Conservation (phyloP, 805 yeast species). For the Candida insectalens region DNA sequence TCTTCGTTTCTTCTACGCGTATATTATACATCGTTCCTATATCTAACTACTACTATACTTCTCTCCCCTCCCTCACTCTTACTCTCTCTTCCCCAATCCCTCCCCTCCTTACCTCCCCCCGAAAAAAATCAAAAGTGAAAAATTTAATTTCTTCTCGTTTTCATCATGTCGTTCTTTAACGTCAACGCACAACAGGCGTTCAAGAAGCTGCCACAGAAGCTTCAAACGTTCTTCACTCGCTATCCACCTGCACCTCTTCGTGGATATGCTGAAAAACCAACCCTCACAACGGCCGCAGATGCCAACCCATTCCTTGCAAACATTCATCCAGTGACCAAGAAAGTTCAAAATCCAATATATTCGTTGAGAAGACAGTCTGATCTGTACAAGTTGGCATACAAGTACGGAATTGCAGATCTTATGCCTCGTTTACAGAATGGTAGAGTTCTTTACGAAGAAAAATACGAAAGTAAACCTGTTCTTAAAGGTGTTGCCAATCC, state of each 20-base stretch:
- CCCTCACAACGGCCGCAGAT: constrained; percentile 52
- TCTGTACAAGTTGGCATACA: constrained; percentile 70
- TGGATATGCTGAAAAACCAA: constrained; percentile 54
- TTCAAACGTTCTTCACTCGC: constrained; percentile 66
- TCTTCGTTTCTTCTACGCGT: too few relatives aligned
- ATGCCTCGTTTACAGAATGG: constrained; percentile 55
- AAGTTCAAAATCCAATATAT: constrained; percentile 66
- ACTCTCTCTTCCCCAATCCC: too few relatives aligned
- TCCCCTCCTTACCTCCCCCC: too few relatives aligned
- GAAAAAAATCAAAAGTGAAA: not conserved
- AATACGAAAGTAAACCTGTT: constrained; percentile 57
- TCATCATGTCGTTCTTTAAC: constrained; percentile 15
- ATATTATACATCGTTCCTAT: too few relatives aligned
- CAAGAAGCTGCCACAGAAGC: constrained; percentile 51
- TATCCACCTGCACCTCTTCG: constrained; percentile 81
- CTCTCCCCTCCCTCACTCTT: too few relatives aligned
- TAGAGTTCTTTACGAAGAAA: constrained; percentile 71
- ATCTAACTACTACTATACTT: too few relatives aligned
- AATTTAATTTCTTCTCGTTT: constrained; percentile 6
- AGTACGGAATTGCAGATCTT: constrained; percentile 70
- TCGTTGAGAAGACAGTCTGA: constrained; percentile 79
- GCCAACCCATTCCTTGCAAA: constrained; percentile 87
- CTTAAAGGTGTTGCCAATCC: constrained; percentile 71
- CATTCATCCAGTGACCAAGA: constrained; percentile 73
- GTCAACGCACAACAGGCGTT: constrained; percentile 25